Conservation (phyloP, 139 green algal genomes). For the Picochlorum sp. region DNA sequence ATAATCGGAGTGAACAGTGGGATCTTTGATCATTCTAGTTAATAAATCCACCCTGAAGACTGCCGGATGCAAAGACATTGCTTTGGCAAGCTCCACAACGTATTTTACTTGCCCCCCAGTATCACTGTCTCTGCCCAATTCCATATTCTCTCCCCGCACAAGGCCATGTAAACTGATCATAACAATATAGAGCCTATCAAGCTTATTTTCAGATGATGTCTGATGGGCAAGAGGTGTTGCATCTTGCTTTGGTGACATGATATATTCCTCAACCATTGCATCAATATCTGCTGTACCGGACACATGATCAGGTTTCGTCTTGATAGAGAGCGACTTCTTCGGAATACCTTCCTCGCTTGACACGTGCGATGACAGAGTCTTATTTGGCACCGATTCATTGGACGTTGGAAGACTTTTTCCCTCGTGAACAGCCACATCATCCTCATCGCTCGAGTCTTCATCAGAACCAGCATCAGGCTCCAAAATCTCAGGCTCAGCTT, state of each 20-base stretch:
- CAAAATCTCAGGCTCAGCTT: conserved; percentile 7
- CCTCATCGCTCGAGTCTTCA: conserved; percentile 1
- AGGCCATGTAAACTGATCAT: conserved; percentile 85
- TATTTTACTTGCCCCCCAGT: conserved; percentile 88
- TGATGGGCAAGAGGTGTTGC: conserved; percentile 6
- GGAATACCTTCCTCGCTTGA: background rate
- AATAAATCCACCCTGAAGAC: conserved; percentile 92
- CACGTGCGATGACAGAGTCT: background rate
- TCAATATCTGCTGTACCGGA: background rate
- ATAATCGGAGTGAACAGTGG: conserved; percentile 63
- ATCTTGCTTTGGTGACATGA: conserved; percentile 6
- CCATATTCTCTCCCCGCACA: conserved; percentile 81
- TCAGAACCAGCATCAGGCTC: conserved; percentile 3
- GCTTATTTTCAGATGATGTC: background rate
- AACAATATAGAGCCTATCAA: conserved; percentile 68
- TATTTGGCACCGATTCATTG: background rate
- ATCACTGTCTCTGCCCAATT: conserved; percentile 85
- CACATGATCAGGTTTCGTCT: background rate
- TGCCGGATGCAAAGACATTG: conserved; percentile 71
- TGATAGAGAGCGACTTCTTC: background rate
- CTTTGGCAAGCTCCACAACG: conserved; percentile 87
- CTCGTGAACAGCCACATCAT: conserved; percentile 14
- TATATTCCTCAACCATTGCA: conserved; percentile 26
- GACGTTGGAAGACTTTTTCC: background rate
- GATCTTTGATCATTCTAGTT: conserved; percentile 67